phyloP scores from a whole-genome alignment of 108 stramenopile species.

The Cyclotella baltica region DNA sequence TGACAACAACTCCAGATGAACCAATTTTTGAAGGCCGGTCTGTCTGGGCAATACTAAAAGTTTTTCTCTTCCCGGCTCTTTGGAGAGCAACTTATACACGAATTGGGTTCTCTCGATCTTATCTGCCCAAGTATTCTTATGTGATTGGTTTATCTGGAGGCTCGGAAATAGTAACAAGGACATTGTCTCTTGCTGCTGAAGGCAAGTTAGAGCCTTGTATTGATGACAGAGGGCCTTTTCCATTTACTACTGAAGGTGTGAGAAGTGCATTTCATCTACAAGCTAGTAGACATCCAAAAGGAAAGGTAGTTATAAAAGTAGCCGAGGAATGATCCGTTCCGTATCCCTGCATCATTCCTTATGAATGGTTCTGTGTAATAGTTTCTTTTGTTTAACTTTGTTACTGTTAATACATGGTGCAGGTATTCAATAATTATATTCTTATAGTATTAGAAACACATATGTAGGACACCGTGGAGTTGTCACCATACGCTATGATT shows the following conservation, averaged over 20 bases:
- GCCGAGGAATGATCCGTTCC: constrained; percentile 17
- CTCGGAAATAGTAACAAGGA: constrained; percentile 60
- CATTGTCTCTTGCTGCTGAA: constrained; percentile 60
- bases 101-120: constrained; percentile 34
- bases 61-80: constrained; percentile 66
- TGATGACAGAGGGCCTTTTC: constrained; percentile 41
- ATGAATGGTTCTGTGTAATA: not conserved
- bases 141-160: constrained; percentile 49
- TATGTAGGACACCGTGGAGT: no score
- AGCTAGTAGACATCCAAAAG: constrained; percentile 50
- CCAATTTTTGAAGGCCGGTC: constrained; percentile 52
- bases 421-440: no score
- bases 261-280: constrained; percentile 56
- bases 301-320: constrained; percentile 56
- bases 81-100: constrained; percentile 56
- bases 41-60: constrained; percentile 42
- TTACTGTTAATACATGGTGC: no score
- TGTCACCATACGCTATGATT: no score
- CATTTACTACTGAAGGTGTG: constrained; percentile 53
- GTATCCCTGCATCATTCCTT: not conserved
- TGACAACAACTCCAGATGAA: constrained; percentile 62
- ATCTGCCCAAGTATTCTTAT: constrained; percentile 62
- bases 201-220: constrained; percentile 42
- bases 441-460: no score
- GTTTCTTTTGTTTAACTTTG: no score